A percentile compares a stretch with the other conserved stretches of the same genome.
Evolutionary conservation across 2,329 filamentous ascomycete species (phyloP).

Genomic region (Paracorniculantispora psalliotae): DNA sequence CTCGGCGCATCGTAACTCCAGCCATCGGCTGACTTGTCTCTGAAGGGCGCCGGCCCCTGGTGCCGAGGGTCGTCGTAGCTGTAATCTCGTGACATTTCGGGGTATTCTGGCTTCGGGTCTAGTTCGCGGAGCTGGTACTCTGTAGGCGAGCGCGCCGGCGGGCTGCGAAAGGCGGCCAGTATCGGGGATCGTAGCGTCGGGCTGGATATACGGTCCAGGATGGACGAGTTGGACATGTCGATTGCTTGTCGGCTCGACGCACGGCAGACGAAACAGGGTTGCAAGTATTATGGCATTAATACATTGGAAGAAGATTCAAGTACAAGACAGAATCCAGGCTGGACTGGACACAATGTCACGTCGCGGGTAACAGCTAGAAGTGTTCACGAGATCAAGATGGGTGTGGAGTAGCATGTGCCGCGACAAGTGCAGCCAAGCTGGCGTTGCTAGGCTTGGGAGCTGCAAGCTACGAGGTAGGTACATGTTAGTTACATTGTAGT

Average conservation of each 20-base stretch:
- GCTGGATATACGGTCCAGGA: conserved; percentile 1
- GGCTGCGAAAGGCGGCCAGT: conserved; percentile 22
- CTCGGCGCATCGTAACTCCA: conserved; percentile 21
- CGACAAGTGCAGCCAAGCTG: background rate
- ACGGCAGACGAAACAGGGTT: background rate
- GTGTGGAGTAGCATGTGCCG: conserved; percentile 11
- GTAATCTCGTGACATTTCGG: conserved; percentile 9
- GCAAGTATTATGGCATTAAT: background rate
- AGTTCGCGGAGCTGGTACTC: conserved; percentile 37
- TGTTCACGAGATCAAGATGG: conserved; percentile 11
- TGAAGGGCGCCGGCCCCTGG: conserved; percentile 16
- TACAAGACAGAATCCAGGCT: background rate
- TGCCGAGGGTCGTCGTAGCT: background rate
- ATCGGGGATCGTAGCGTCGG: conserved; percentile 22
- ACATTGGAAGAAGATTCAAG: background rate
- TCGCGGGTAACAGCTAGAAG: background rate
- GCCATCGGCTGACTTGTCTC: conserved; percentile 15
- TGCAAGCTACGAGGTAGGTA: background rate
- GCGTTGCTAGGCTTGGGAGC: background rate
- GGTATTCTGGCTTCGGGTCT: conserved; percentile 29
- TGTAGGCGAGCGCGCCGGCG: conserved; percentile 22
- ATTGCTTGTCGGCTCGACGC: background rate
- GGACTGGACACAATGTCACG: background rate
- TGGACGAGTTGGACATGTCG: conserved; percentile 14
- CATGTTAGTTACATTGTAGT: background rate